phyloP scores from a whole-genome alignment of 805 yeast genomes.

The Saturnispora mendoncae region DNA sequence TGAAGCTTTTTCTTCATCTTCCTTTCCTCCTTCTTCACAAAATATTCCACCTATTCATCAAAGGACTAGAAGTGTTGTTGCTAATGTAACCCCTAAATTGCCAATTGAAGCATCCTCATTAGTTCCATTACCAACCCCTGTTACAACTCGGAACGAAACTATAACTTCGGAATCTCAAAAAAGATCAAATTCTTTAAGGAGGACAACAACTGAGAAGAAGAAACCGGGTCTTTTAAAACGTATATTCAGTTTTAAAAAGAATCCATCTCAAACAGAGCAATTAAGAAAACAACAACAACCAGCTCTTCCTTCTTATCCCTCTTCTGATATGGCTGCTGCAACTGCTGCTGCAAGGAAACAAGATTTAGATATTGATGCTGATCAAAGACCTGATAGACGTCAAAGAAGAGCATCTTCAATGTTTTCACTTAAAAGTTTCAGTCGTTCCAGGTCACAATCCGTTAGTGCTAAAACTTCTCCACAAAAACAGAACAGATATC shows the following conservation, averaged over 20 bases:
- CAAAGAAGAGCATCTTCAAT: conserved; percentile 1
- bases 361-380: background rate
- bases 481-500: background rate
- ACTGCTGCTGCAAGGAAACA: too few species aligned
- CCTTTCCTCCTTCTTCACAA: too few species aligned
- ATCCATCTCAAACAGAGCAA: background rate
- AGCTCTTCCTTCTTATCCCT: background rate
- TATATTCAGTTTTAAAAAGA: conserved; percentile 6
- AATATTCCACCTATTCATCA: too few species aligned
- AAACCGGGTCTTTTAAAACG: conserved; percentile 7
- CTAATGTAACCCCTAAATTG: background rate
- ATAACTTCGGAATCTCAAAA: too few species aligned
- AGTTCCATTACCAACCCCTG: background rate
- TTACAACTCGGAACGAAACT: background rate
- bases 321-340: too few species aligned
- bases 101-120: background rate
- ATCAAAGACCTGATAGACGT: conserved; percentile 1
- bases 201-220: conserved; percentile 3
- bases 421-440: conserved; percentile 3
- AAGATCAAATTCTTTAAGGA: too few species aligned
- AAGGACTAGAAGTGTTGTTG: background rate
- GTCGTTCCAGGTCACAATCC: background rate
- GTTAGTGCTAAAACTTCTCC: background rate
- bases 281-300: background rate
- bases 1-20: too few species aligned